A percentile compares a stretch with the other conserved stretches of the same genome.
These are phyloP conservation scores for Acer saccharum DNA, from an alignment of 345 rosid genomes.

Conservation along the genomic window DNA sequence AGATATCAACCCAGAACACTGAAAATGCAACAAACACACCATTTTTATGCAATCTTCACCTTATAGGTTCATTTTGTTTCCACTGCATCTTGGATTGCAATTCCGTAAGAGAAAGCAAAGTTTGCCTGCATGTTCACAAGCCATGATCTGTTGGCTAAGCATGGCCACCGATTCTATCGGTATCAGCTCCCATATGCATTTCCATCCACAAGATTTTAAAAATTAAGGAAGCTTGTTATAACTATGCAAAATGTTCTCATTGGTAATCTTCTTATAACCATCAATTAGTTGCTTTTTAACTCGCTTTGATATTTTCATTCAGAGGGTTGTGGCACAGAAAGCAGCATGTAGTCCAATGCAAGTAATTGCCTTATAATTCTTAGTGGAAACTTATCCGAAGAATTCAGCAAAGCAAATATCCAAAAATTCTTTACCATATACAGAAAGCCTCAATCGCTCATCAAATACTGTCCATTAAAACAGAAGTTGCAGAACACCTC, in stretches of 20 bases:
- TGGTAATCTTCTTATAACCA: constrained; percentile 14
- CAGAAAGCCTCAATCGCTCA: constrained; percentile 21
- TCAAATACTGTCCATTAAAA: constrained; percentile 23
- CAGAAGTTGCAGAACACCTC: constrained; percentile 31
- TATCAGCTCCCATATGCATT: constrained; percentile 6
- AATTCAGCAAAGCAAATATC: constrained; percentile 25
- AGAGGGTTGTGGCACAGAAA: constrained; percentile 11
- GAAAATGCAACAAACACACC: not conserved
- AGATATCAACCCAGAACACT: not conserved
- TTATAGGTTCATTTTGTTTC: constrained; percentile 1
- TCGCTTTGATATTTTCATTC: constrained; percentile 1
- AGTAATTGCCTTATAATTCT: constrained; percentile 21
- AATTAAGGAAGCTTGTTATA: constrained; percentile 10
- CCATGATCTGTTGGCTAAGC: constrained; percentile 8
- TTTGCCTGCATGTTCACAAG: constrained; percentile 12
- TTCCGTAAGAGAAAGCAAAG: constrained; percentile 7
- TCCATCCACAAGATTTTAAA: constrained; percentile 9
- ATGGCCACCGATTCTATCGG: constrained; percentile 16
- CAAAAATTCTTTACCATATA: constrained; percentile 20
- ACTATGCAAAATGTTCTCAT: constrained; percentile 10
- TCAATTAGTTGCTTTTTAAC: constrained; percentile 17
- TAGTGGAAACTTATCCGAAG: constrained; percentile 23
- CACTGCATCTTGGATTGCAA: constrained; percentile 10
- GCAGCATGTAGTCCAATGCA: not conserved
- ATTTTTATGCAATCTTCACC: constrained; percentile 13